Evolutionary conservation across 352 stramenopile species (phyloP), one percentile per base, ranked within the genome.

Genomic region (Pythium myriotylum): DNA sequence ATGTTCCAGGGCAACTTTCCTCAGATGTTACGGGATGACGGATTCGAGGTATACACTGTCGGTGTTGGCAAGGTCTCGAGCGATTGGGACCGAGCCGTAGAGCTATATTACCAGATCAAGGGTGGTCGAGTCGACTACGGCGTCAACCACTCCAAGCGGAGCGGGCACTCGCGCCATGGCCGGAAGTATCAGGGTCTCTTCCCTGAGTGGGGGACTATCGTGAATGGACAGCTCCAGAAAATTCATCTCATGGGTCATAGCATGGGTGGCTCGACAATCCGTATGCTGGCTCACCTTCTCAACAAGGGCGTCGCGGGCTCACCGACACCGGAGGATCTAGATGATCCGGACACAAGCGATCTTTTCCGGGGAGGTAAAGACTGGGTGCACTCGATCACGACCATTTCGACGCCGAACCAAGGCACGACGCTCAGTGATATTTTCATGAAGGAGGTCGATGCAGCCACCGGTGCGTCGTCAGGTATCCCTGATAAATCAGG

Each of bases 41-140:
- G 79, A 22, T 81, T 79, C 61, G 67, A 74, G 9, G 77, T 85
- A 4, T 73, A 77, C 69, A 80, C 70, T 14, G 79, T 74, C 17
- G 67, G 59, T 3, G 69, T 88, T 43, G 74, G 79, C 14, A 76
- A 76, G 9, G 72, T 88, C 51, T 81, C 74, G 22, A 85, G 74
- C 53, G 82, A 89, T 48, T 84, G 77, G 75, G 77, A 89, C 59
- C 73, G 80, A n/a, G 76, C 80, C n/a, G 81, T 72, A 17, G 80
- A 89, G 53, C 29, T 85, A 7, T 89, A 85, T 63, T 74, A 76
- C 13, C 73, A 81, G 54, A 82, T 89, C 64, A 88, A 65, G 27
- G 50, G 57, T 35, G 53, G 47, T 13, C 19, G n/a, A 17, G 62
- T 65, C 24, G 54, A 59, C 35, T 56, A 65, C 40, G 57, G 57